Conservation (phyloP, 495 filamentous ascomycete species). For the Hypomontagnella submonticulosa region DNA sequence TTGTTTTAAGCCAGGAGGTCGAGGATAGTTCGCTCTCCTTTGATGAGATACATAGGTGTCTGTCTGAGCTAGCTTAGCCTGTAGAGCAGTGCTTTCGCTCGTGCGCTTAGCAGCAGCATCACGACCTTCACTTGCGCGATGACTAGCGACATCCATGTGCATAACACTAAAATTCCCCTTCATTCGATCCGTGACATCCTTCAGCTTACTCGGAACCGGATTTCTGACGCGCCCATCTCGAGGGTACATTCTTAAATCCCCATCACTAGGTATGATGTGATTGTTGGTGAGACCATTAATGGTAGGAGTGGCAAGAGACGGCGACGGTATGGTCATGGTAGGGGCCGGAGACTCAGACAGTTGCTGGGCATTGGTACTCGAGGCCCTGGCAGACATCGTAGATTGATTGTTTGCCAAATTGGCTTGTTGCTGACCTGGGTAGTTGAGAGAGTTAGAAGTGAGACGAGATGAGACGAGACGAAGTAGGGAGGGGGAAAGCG, state of each 20-base stretch:
- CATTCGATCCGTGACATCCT: conserved; percentile 66
- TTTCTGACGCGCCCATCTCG: conserved; percentile 66
- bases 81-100: conserved; percentile 65
- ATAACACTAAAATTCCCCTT: conserved; percentile 68
- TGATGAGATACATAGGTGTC: conserved; percentile 61
- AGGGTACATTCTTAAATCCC: conserved; percentile 47
- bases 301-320: conserved; percentile 31
- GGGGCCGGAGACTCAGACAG: conserved; percentile 43
- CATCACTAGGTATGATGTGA: conserved; percentile 43
- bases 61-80: conserved; percentile 62
- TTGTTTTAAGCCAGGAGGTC: conserved; percentile 48
- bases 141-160: conserved; percentile 64
- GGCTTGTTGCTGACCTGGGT: conserved; percentile 47
- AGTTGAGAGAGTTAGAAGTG: conserved; percentile 30
- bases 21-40: conserved; percentile 55
- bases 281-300: conserved; percentile 41
- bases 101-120: conserved; percentile 66
- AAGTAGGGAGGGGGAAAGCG: conserved; percentile 9
- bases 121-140: conserved; percentile 55
- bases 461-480: conserved; percentile 1
- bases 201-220: conserved; percentile 66
- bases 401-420: conserved; percentile 47
- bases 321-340: conserved; percentile 34
- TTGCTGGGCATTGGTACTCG: conserved; percentile 32
- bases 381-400: conserved; percentile 23